Conservation (phyloP, 2,329 filamentous ascomycete genomes). For the Colletotrichum sp. region DNA sequence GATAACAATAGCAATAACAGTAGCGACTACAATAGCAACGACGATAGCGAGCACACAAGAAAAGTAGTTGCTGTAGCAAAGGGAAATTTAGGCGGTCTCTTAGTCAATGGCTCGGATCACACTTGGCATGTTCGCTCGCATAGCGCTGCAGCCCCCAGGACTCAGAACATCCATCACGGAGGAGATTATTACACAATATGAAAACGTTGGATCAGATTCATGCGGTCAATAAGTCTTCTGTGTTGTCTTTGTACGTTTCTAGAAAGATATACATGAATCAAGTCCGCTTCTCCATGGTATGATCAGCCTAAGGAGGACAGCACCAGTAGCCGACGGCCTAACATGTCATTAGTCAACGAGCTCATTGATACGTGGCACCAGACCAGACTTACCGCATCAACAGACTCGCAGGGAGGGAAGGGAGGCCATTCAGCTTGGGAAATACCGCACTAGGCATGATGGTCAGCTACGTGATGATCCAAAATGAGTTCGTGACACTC, state of each 20-base stretch:
- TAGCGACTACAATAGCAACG: too few species aligned
- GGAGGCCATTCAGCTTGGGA: background rate
- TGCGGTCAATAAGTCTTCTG: accelerated
- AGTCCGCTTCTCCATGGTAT: accelerated
- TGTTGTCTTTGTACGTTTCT: background rate
- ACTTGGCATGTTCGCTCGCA: background rate
- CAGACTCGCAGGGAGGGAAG: background rate
- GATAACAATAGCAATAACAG: accelerated
- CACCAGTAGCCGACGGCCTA: background rate
- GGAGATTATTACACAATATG: accelerated
- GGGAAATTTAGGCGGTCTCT: background rate
- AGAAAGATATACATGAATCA: background rate
- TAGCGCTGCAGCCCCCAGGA: accelerated
- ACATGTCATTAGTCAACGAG: background rate
- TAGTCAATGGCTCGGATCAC: accelerated
- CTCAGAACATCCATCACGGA: background rate
- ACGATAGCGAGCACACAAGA: too few species aligned
- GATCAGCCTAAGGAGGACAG: background rate
- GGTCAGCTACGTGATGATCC: background rate
- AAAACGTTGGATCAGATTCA: background rate
- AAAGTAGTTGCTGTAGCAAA: too few species aligned
- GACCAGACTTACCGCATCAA: background rate
- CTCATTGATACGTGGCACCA: too few species aligned
- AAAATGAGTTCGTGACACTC: background rate
- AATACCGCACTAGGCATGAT: background rate